These are phyloP conservation scores for Lippia alba DNA, from an alignment of 305 asterid genomes.

Conservation along the genomic window DNA sequence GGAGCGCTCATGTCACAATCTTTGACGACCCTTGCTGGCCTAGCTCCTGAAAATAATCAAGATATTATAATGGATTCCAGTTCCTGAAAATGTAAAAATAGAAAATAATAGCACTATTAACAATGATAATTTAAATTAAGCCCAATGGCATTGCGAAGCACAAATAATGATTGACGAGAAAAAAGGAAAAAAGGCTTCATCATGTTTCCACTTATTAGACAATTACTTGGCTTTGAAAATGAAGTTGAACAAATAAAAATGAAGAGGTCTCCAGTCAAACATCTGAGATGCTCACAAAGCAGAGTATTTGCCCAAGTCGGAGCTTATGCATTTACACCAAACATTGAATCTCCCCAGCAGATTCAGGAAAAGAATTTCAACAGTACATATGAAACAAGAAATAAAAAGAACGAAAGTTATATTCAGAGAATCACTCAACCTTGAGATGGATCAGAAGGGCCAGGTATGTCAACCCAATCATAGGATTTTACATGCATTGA, in stretches of 20 bases:
- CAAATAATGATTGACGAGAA: background rate
- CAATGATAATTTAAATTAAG: background rate
- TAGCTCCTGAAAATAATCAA: conserved; percentile 54
- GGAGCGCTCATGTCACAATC: conserved; percentile 90
- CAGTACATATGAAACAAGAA: conserved; percentile 25
- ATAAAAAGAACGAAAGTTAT: conserved; percentile 23
- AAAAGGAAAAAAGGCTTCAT: background rate
- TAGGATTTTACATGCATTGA: conserved; percentile 82
- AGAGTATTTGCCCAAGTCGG: conserved; percentile 22
- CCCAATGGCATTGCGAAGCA: conserved; percentile 11
- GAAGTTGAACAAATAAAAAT: conserved; percentile 8
- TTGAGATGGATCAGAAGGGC: conserved; percentile 71
- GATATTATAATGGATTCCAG: conserved; percentile 14
- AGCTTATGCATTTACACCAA: conserved; percentile 1
- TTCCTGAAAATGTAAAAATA: background rate
- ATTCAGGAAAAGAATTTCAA: conserved; percentile 19
- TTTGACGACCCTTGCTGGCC: conserved; percentile 75
- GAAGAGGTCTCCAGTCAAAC: background rate
- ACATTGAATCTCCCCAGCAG: conserved; percentile 17
- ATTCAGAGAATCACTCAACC: conserved; percentile 55
- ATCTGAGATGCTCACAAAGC: background rate
- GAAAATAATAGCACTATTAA: background rate
- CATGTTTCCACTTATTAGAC: conserved; percentile 15
- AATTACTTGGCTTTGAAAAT: background rate
- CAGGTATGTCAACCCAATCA: conserved; percentile 84